Conservation (phyloP, 768 basidiomycete species). For the Pleurotus tuoliensis region DNA sequence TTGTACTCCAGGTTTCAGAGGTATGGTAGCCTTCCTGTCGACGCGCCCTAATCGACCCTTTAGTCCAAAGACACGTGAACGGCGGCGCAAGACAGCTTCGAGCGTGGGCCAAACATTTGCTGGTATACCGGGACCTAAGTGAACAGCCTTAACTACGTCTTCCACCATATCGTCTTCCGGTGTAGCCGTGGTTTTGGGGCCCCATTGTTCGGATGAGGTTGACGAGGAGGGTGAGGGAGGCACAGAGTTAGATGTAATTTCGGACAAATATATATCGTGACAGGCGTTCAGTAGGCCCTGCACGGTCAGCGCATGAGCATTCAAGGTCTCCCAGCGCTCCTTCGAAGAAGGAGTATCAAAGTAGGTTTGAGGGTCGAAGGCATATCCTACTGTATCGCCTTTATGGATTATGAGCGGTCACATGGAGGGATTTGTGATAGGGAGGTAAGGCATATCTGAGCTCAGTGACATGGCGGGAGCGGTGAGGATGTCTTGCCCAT, state of each 20-base stretch:
- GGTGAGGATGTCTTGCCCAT: constrained; percentile 8
- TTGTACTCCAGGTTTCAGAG: constrained; percentile 17
- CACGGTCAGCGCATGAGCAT: no score
- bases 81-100: constrained; percentile 11
- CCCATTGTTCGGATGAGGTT: no score
- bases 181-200: no score
- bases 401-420: constrained; percentile 9
- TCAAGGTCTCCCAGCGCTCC: no score
- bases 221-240: no score
- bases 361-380: not conserved
- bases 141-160: no score
- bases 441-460: constrained; percentile 2
- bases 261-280: no score
- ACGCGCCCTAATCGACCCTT: constrained; percentile 26
- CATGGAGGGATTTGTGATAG: constrained; percentile 12
- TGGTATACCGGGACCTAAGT: not conserved
- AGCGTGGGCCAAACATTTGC: not conserved
- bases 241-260: no score
- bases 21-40: constrained; percentile 19
- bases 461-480: constrained; percentile 14
- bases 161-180: no score
- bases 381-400: constrained; percentile 11
- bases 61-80: constrained; percentile 23
- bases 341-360: no score
- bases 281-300: no score